Conservation (phyloP, 2,329 filamentous ascomycete genomes). For the Aspergillus quadrilineatus region DNA sequence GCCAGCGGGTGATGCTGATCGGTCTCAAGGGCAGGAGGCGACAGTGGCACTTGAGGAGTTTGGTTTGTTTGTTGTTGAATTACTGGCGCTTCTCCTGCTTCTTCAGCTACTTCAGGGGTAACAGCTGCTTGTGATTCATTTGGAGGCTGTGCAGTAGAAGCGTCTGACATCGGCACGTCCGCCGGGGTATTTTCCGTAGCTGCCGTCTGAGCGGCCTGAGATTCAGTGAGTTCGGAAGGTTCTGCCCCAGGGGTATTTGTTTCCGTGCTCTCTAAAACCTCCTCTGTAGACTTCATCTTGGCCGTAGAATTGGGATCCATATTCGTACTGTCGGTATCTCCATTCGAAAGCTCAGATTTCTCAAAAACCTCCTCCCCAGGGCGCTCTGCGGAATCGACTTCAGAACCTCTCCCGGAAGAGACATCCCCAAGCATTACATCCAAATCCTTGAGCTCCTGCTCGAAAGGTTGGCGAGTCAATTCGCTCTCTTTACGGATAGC, state of each 20-base stretch:
- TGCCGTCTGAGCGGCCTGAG: conserved; percentile 4
- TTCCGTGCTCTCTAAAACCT: conserved; percentile 11
- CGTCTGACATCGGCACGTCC: conserved; percentile 15
- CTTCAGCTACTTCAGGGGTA: conserved; percentile 31
- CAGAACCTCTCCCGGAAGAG: conserved; percentile 51
- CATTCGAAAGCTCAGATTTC: conserved; percentile 42
- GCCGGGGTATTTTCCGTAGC: conserved; percentile 9
- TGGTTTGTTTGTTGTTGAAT: conserved; percentile 47
- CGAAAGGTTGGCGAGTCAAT: conserved; percentile 67
- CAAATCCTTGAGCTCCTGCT: conserved; percentile 69
- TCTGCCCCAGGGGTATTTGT: conserved; percentile 17
- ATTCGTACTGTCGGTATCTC: conserved; percentile 29
- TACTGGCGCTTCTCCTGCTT: conserved; percentile 30
- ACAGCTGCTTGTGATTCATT: conserved; percentile 21
- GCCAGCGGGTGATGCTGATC: conserved; percentile 53
- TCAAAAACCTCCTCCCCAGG: conserved; percentile 34
- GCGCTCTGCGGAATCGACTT: conserved; percentile 45
- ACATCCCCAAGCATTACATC: conserved; percentile 70
- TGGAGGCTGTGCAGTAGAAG: conserved; percentile 37
- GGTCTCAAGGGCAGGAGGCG: conserved; percentile 42
- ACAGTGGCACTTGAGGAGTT: conserved; percentile 31
- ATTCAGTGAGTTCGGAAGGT: conserved; percentile 9
- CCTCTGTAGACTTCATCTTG: conserved; percentile 29
- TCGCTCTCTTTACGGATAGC: conserved; percentile 81
- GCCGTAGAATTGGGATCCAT: conserved; percentile 23